Evolutionary conservation across 768 basidiomycete species (phyloP), one percentile per base, ranked within the genome.

Genomic region (Asterophora lycoperdoides): DNA sequence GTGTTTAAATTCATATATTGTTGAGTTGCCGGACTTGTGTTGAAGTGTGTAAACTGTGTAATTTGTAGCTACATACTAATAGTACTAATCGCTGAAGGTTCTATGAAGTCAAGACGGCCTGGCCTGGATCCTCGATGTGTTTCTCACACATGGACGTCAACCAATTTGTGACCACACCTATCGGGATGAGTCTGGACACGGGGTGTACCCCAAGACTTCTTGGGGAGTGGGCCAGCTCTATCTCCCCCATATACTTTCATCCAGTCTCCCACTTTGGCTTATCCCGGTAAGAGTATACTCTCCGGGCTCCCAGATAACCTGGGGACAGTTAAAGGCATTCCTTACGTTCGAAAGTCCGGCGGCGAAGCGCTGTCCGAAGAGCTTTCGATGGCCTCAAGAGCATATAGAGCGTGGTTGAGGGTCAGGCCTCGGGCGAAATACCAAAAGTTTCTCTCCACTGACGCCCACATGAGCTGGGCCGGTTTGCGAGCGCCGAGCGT

Each of bases 311-410:
- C 11, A 17, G 32, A 35, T 28, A 17, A 41, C 9, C 36, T 28
- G 29, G 15, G 17, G 30, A 9, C 3, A 32, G 9, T 32, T 8
- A 9, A 32, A 8, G 4, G 30, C 14, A 18, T n/a, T 6, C 10
- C n/a, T 15, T 40, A 56, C 36, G 44, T 44, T 44, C 55, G 51
- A 44, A 56, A 47, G 34, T 49, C 51, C 51, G 48, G 39, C 39
- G 28, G 13, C 32, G 36, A 40, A 38, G 36, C 30, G 10, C 20
- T 44, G 17, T 17, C 54, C 49, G 39, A 54, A 51, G 46, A 40
- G 54, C 38, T 41, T 23, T 44, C 54, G 51, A 52, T 17, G 19
- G 20, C 10, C 26, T 38, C 10, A 32, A 10, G n/a, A n/a, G 30
- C 13, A 32, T 32, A 8, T 32, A 32, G 30, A 3, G 30, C 30